Percentiles rank a stretch among this genome's conserved stretches.
Evolutionary conservation across 1,284 basidiomycete genomes (phyloP).

Genomic region (Rhodotorula glutinis): DNA sequence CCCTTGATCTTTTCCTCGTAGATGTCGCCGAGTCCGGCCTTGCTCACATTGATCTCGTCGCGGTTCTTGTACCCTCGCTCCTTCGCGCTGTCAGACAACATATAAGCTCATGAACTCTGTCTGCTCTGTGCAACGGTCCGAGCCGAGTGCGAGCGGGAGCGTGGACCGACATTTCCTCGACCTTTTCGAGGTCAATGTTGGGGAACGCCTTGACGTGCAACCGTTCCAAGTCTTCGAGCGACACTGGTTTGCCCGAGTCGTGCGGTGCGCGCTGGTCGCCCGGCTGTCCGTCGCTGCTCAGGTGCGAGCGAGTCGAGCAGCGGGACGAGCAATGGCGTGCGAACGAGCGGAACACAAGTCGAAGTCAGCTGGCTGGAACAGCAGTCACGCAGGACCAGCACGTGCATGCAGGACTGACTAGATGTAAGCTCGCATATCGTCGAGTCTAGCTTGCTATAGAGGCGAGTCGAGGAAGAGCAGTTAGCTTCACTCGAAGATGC

Average conservation of each 20-base stretch:
- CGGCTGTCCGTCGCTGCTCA: conserved; percentile 28
- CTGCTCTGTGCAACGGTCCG: no score
- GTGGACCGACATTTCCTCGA: conserved; percentile 52
- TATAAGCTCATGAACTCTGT: background rate
- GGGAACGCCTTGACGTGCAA: conserved; percentile 62
- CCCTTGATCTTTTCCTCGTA: conserved; percentile 74
- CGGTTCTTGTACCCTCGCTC: conserved; percentile 70
- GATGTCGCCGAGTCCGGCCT: conserved; percentile 67
- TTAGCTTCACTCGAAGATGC: no score
- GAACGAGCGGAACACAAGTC: no score
- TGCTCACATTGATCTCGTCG: conserved; percentile 64
- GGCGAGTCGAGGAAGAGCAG: no score
- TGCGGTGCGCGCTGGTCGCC: conserved; percentile 75
- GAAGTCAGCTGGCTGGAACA: no score
- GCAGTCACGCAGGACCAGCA: no score
- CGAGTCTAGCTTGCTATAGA: no score
- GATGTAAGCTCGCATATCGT: no score
- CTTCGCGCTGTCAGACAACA: conserved; percentile 49
- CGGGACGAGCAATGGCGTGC: no score
- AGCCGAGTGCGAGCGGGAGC: no score
- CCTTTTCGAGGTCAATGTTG: conserved; percentile 59
- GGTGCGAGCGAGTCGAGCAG: background rate
- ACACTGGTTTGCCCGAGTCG: conserved; percentile 61
- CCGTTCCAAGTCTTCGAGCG: conserved; percentile 53
- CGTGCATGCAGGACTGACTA: no score